Conservation (phyloP, 768 basidiomycete species). For the Lyophyllum decastes region DNA sequence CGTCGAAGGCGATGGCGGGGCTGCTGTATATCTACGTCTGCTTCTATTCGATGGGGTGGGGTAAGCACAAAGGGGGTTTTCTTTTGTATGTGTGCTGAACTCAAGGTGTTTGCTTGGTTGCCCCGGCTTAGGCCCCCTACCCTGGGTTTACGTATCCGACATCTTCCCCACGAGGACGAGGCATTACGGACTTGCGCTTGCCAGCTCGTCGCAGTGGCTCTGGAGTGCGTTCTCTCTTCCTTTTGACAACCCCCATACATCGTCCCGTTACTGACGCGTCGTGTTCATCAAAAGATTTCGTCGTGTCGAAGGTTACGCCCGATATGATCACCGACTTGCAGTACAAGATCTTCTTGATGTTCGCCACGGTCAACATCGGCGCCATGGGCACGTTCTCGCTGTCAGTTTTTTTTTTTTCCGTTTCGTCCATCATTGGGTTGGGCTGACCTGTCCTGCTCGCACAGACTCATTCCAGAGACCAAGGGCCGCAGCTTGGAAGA, state of each 20-base stretch:
- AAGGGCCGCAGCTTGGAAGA: constrained; percentile 58
- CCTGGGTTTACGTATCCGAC: constrained; percentile 72
- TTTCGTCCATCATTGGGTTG: too few species aligned
- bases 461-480: constrained; percentile 60
- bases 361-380: constrained; percentile 70
- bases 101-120: constrained; percentile 25
- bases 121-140: constrained; percentile 38
- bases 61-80: constrained; percentile 30
- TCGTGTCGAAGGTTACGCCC: constrained; percentile 72
- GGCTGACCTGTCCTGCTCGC: background rate
- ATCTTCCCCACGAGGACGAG: constrained; percentile 87
- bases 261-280: background rate
- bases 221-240: constrained; percentile 53
- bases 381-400: constrained; percentile 70
- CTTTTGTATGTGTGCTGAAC: background rate
- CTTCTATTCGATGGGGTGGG: constrained; percentile 90
- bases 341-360: constrained; percentile 79
- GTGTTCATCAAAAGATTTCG: constrained; percentile 53
- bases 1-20: constrained; percentile 81
- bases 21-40: constrained; percentile 87
- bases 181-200: constrained; percentile 76
- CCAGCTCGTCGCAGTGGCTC: constrained; percentile 81
- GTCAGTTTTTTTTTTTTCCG: constrained; percentile 34
- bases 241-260: background rate
- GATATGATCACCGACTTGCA: constrained; percentile 60